Evolutionary conservation across 306 rosid species (phyloP).

Genomic region (Canavalia gladiata): DNA sequence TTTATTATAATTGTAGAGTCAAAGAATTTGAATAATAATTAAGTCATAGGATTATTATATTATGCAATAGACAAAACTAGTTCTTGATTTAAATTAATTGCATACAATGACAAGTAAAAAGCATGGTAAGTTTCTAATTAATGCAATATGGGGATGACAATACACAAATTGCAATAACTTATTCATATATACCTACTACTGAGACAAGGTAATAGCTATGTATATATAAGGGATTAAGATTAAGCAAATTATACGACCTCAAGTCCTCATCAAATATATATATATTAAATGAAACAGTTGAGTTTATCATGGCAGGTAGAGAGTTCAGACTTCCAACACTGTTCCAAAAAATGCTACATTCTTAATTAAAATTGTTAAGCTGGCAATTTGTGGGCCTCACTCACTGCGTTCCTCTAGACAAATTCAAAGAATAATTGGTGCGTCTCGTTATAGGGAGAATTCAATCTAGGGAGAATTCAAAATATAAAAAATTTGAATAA

Average conservation of each 20-base stretch:
- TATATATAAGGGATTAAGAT: background rate
- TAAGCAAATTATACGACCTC: background rate
- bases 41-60: constrained; percentile 13
- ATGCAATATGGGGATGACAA: background rate
- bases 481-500: no score
- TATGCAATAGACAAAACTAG: background rate
- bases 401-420: background rate
- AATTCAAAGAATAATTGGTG: background rate
- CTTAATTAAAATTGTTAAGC: constrained; percentile 27
- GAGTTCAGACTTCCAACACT: no score
- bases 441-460: background rate
- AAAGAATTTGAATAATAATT: background rate
- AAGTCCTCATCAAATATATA: background rate
- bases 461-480: background rate
- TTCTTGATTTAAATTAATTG: constrained; percentile 23
- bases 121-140: constrained; percentile 32
- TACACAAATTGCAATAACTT: constrained; percentile 3
- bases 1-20: constrained; percentile 33
- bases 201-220: background rate
- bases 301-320: no score
- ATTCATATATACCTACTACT: background rate
- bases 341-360: background rate
- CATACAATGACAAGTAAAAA: background rate
- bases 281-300: no score
- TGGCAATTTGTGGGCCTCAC: constrained; percentile 13